Evolutionary conservation across 768 basidiomycete genomes (phyloP).

Genomic region (Leccinum ochraceum): DNA sequence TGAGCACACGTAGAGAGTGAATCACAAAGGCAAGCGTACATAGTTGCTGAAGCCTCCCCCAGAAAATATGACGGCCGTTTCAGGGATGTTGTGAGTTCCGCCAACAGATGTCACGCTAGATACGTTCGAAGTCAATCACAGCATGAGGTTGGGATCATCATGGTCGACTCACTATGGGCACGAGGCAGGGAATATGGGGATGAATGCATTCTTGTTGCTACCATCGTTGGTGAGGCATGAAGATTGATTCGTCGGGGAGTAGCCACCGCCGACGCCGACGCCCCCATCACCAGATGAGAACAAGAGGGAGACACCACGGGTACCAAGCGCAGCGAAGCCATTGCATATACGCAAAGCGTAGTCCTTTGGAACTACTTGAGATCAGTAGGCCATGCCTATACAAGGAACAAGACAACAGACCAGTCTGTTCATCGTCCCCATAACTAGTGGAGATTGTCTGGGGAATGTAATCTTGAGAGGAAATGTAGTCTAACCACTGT

Average conservation of each 20-base stretch:
- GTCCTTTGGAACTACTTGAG: slow-evolving; percentile 48
- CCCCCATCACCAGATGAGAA: slow-evolving; percentile 71
- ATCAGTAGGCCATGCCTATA: slow-evolving; percentile 7
- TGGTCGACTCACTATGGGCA: slow-evolving; percentile 50
- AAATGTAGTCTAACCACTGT: slow-evolving; percentile 66
- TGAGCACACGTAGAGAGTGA: slow-evolving; percentile 5
- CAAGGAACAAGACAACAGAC: slow-evolving; percentile 29
- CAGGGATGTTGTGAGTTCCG: slow-evolving; percentile 60
- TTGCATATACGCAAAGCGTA: slow-evolving; percentile 61
- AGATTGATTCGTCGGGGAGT: slow-evolving; percentile 45
- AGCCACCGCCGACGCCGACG: slow-evolving; percentile 58
- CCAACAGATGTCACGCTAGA: slow-evolving; percentile 71
- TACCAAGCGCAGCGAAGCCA: slow-evolving; percentile 67
- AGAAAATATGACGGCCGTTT: slow-evolving; percentile 60
- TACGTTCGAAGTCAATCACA: neutral
- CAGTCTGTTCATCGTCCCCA: slow-evolving; percentile 71
- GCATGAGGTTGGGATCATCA: neutral
- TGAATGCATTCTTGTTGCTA: slow-evolving; percentile 51
- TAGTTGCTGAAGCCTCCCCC: slow-evolving; percentile 77
- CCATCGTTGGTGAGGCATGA: slow-evolving; percentile 62
- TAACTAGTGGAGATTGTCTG: slow-evolving; percentile 73
- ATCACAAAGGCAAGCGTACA: slow-evolving; percentile 34
- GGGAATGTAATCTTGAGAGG: slow-evolving; percentile 46
- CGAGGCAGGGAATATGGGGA: slow-evolving; percentile 60
- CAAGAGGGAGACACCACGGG: slow-evolving; percentile 61